Conservation (phyloP, 306 rosid genomes). For the Urtica urens region DNA sequence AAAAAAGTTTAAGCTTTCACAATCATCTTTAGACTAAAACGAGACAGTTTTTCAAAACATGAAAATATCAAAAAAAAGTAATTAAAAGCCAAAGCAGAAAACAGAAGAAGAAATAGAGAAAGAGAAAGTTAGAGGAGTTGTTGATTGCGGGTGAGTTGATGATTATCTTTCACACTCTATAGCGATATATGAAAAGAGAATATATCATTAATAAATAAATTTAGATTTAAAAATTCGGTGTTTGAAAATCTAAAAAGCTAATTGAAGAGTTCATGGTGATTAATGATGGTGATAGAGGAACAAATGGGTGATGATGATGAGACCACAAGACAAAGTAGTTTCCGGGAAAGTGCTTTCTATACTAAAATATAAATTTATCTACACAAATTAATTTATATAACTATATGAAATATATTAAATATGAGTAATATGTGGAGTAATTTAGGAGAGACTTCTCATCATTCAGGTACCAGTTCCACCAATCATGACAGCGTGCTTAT, state of each 20-base stretch:
- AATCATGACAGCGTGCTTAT: conserved; percentile 40
- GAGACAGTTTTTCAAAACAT: conserved; percentile 5
- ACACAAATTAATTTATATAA: conserved; percentile 11
- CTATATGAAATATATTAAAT: background rate
- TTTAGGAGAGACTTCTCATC: conserved; percentile 20
- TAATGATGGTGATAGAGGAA: conserved; percentile 25
- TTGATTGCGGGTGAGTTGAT: background rate
- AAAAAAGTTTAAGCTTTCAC: background rate
- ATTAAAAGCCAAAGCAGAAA: background rate
- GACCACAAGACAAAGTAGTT: conserved; percentile 34
- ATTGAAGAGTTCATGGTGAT: conserved; percentile 20
- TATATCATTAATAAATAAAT: background rate
- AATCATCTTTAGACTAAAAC: conserved; percentile 1
- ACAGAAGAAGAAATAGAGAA: background rate
- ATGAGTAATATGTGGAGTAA: conserved; percentile 39
- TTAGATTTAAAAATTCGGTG: background rate
- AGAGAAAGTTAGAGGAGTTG: background rate
- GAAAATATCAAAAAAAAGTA: no score
- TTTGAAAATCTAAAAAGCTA: conserved; percentile 18
- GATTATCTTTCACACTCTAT: conserved; percentile 22
- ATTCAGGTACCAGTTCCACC: conserved; percentile 17
- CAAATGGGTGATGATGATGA: conserved; percentile 34
- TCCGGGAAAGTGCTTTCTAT: conserved; percentile 64
- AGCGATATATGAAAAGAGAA: background rate
- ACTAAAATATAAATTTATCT: conserved; percentile 30